Evolutionary conservation across 2,329 filamentous ascomycete species (phyloP).

Genomic region (Aspergillus novoparasiticus): DNA sequence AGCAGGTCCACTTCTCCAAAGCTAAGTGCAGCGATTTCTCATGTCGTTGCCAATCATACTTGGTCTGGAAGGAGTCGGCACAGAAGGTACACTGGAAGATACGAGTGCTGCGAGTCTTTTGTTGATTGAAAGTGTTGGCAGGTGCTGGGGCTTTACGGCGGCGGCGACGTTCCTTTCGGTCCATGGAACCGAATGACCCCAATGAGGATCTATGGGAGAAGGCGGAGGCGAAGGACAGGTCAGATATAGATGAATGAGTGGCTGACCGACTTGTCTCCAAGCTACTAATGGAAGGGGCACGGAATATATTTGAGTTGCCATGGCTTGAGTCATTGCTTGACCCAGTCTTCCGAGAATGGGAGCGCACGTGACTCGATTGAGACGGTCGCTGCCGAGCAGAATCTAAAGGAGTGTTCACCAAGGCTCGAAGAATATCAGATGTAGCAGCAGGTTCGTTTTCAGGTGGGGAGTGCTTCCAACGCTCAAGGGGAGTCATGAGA

Average conservation of each 20-base stretch:
- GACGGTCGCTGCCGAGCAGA: slow-evolving; percentile 33
- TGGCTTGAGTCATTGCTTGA: slow-evolving; percentile 57
- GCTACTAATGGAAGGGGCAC: slow-evolving; percentile 56
- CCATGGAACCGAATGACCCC: slow-evolving; percentile 59
- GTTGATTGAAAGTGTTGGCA: slow-evolving; percentile 42
- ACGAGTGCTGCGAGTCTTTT: slow-evolving; percentile 46
- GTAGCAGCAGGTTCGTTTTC: slow-evolving; percentile 69
- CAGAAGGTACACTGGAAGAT: slow-evolving; percentile 63
- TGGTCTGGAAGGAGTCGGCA: slow-evolving; percentile 58
- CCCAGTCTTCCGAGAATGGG: slow-evolving; percentile 41
- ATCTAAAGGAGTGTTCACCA: slow-evolving; percentile 48
- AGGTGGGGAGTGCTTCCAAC: slow-evolving; percentile 70
- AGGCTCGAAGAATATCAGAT: slow-evolving; percentile 65
- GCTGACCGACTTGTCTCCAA: slow-evolving; percentile 57
- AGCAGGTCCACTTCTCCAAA: slow-evolving; percentile 62
- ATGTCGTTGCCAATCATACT: slow-evolving; percentile 63
- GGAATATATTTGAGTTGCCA: slow-evolving; percentile 54
- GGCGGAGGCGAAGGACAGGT: slow-evolving; percentile 58
- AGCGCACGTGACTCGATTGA: slow-evolving; percentile 36
- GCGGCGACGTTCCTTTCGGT: slow-evolving; percentile 61
- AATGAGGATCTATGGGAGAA: slow-evolving; percentile 59
- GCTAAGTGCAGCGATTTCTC: slow-evolving; percentile 61
- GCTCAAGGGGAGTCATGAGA: slow-evolving; percentile 65
- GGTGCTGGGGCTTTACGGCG: slow-evolving; percentile 52
- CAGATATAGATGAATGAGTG: slow-evolving; percentile 55